Percentiles rank a stretch among this genome's conserved stretches.
These are phyloP conservation scores for Acer campestre DNA, from an alignment of 345 rosid genomes.

Conservation along the genomic window DNA sequence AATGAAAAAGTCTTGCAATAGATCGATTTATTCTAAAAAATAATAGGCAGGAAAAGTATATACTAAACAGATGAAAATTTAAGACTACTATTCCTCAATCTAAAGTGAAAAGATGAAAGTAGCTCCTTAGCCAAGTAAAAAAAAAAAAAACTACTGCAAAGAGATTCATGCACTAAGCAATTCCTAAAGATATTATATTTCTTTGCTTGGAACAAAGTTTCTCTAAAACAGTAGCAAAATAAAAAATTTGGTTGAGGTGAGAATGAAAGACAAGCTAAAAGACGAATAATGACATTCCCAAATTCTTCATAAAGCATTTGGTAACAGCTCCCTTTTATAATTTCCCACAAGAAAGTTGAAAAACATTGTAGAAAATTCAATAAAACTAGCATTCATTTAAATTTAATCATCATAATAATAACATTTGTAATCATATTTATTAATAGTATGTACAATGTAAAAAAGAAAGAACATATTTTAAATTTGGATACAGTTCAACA, in stretches of 20 bases:
- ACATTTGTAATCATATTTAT: not conserved
- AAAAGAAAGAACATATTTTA: not conserved
- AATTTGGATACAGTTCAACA: not conserved
- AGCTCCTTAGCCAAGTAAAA: not conserved
- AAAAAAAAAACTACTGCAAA: not conserved
- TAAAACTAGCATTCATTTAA: not conserved
- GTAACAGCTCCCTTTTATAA: not conserved
- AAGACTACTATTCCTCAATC: not conserved
- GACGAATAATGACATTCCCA: not conserved
- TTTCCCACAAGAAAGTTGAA: not conserved
- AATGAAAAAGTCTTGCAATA: not conserved
- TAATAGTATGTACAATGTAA: no score
- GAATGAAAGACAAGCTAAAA: not conserved
- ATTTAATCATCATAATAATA: not conserved
- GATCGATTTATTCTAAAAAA: not conserved
- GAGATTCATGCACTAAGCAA: not conserved
- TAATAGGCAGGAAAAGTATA: not conserved
- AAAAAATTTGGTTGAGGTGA: not conserved
- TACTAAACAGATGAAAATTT: not conserved
- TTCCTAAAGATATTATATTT: not conserved
- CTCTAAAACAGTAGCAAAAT: not conserved
- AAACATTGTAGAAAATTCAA: not conserved
- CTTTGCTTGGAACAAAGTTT: no score
- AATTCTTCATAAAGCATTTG: not conserved
- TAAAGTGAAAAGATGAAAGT: not conserved